phyloP scores from a whole-genome alignment of 169 alveolate genomes.

The Plasmodium chabaudi region DNA sequence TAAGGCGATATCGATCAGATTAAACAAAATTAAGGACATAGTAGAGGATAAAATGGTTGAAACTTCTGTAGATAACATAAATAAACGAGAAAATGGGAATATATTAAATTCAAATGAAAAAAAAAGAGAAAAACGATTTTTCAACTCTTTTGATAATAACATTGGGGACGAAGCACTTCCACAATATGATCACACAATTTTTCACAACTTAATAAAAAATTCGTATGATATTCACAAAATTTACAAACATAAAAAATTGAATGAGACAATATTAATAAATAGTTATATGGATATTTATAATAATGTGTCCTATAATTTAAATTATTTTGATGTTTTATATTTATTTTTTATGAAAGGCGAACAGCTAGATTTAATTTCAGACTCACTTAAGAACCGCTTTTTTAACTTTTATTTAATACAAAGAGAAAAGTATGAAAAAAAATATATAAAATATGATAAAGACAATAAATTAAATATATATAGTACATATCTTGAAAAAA shows the following conservation, averaged over 20 bases:
- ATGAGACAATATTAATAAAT: constrained; percentile 33
- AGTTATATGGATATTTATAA: constrained; percentile 26
- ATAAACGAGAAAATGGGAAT: background rate
- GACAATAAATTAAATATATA: constrained; percentile 26
- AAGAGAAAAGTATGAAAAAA: constrained; percentile 48
- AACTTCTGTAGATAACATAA: background rate
- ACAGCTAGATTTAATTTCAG: background rate
- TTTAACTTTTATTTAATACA: constrained; percentile 28
- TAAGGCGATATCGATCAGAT: background rate
- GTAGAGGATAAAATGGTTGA: background rate
- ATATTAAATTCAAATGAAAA: background rate
- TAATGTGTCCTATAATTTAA: constrained; percentile 21
- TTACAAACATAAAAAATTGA: constrained; percentile 40
- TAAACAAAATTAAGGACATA: background rate
- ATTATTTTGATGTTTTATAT: constrained; percentile 55
- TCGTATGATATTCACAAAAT: constrained; percentile 31
- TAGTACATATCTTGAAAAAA: background rate
- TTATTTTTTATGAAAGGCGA: constrained; percentile 13
- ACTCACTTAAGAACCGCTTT: background rate
- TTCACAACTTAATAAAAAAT: background rate
- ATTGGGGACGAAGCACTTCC: background rate
- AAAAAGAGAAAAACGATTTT: background rate
- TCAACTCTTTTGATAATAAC: background rate
- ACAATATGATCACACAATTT: background rate
- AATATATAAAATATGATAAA: constrained; percentile 38